These are phyloP conservation scores for Singerocomus rubriflavus DNA, from an alignment of 1,284 basidiomycete species.

Conservation along the genomic window DNA sequence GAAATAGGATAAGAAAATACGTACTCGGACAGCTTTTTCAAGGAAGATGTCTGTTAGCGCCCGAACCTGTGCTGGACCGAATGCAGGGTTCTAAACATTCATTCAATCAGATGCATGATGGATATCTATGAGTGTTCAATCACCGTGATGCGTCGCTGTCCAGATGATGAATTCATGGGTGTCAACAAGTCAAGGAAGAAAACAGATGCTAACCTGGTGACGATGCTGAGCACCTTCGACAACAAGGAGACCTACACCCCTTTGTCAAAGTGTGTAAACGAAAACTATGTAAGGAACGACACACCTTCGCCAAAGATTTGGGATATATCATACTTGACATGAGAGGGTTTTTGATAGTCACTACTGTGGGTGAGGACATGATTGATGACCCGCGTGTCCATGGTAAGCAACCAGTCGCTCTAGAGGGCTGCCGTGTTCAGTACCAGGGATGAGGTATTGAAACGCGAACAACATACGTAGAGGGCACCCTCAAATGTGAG, in stretches of 20 bases:
- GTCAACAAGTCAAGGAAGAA: neutral
- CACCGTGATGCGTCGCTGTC: constrained; percentile 31
- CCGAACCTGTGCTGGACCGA: constrained; percentile 52
- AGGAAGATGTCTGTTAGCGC: constrained; percentile 54
- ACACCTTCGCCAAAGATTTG: neutral
- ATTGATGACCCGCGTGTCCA: neutral
- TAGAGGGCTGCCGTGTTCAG: neutral
- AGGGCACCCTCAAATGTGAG: constrained; percentile 47
- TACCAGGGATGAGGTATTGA: neutral
- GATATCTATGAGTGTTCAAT: neutral
- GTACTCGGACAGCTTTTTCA: constrained; percentile 49
- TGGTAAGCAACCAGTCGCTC: neutral
- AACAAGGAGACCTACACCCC: constrained; percentile 15
- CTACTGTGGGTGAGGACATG: neutral
- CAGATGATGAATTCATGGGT: neutral
- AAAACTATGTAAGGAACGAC: neutral
- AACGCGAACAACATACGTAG: constrained; percentile 11
- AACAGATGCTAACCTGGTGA: constrained; percentile 20
- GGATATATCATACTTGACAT: neutral
- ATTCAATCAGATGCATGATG: neutral
- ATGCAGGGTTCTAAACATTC: constrained; percentile 51
- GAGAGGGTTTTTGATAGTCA: neutral
- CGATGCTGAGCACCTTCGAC: constrained; percentile 27
- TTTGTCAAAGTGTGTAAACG: neutral
- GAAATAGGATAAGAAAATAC: neutral